phyloP scores from a whole-genome alignment of 2,329 filamentous ascomycete genomes.

The Nigrospora oryzae region DNA sequence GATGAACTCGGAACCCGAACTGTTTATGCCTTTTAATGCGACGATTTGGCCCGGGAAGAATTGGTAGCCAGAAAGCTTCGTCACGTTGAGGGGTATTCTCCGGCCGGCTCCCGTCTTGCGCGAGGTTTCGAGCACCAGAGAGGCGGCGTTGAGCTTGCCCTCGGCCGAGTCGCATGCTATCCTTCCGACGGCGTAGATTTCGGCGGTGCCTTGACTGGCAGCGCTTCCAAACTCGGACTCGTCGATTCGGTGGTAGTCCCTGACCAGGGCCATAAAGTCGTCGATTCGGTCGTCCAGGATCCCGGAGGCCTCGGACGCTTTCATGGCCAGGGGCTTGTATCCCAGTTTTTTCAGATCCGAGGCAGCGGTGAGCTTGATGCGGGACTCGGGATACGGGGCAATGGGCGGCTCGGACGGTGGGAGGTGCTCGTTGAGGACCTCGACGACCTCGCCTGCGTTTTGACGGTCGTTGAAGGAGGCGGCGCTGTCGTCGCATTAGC shows the following conservation, averaged over 20 bases:
- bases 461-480: constrained; percentile 66
- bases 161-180: constrained; percentile 85
- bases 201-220: constrained; percentile 72
- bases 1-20: constrained; percentile 74
- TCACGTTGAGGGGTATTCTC: constrained; percentile 71
- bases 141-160: constrained; percentile 77
- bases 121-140: constrained; percentile 81
- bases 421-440: constrained; percentile 75
- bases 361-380: constrained; percentile 77
- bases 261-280: constrained; percentile 68
- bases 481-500: constrained; percentile 25
- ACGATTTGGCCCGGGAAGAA: constrained; percentile 96
- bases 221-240: constrained; percentile 81
- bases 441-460: constrained; percentile 74
- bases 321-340: constrained; percentile 93
- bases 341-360: constrained; percentile 85
- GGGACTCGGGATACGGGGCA: constrained; percentile 63
- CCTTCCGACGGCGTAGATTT: constrained; percentile 83
- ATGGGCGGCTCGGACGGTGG: constrained; percentile 58
- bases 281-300: constrained; percentile 94
- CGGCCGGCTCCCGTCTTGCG: constrained; percentile 74
- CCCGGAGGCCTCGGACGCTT: constrained; percentile 83
- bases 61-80: constrained; percentile 59
- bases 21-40: constrained; percentile 77
- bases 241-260: constrained; percentile 67